Percentiles rank a stretch among this genome's conserved stretches.
These are phyloP conservation scores for Cyamopsis tetragonoloba DNA, from an alignment of 306 rosid genomes.

Conservation along the genomic window DNA sequence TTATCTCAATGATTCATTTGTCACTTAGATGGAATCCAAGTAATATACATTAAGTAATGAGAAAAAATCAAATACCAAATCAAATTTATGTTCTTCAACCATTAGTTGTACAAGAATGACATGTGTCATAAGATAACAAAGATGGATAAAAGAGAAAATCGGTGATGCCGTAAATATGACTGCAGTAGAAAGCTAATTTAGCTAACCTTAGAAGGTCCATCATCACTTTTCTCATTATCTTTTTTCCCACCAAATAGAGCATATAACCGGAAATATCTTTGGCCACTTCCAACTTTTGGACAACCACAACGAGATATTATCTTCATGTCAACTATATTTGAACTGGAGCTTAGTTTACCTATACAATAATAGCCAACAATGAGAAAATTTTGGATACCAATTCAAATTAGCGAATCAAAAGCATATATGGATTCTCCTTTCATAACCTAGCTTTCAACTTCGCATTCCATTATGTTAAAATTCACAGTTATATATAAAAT, in stretches of 20 bases:
- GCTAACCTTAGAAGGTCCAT: slow-evolving; percentile 67
- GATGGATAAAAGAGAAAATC: not conserved
- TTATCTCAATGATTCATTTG: not conserved
- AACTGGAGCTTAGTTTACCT: slow-evolving; percentile 45
- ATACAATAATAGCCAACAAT: not conserved
- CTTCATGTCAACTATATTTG: slow-evolving; percentile 44
- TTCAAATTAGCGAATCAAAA: not conserved
- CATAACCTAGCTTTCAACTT: slow-evolving; percentile 1
- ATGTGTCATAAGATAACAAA: not conserved
- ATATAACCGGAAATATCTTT: slow-evolving; percentile 39
- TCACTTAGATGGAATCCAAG: not conserved
- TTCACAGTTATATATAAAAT: not conserved
- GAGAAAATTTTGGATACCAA: not conserved
- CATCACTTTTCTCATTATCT: slow-evolving; percentile 57
- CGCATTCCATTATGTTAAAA: not conserved
- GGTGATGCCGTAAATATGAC: not conserved
- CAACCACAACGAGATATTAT: slow-evolving; percentile 20
- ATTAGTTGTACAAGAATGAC: not conserved
- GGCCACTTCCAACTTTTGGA: slow-evolving; percentile 32
- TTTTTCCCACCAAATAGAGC: slow-evolving; percentile 66
- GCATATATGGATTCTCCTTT: not conserved
- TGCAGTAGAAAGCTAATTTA: not conserved
- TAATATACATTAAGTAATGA: not conserved
- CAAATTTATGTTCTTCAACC: not conserved
- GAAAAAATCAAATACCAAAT: too few relatives aligned